Percentiles rank a stretch among this genome's conserved stretches.
These are phyloP conservation scores for Candida sanyiensis DNA, from an alignment of 805 yeast genomes.

Conservation along the genomic window DNA sequence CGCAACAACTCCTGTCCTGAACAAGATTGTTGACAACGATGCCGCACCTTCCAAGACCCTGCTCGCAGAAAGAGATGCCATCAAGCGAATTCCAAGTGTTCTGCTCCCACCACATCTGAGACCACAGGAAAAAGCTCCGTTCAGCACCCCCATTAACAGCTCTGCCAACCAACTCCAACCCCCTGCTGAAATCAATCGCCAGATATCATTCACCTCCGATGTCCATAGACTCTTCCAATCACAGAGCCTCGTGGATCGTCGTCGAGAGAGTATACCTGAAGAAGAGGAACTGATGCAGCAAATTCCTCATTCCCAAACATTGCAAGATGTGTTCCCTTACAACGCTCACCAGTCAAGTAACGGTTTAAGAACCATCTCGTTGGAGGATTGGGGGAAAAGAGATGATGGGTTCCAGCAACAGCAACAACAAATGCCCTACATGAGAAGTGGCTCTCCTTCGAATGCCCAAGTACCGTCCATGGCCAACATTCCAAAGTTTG, in stretches of 20 bases:
- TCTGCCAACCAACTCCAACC: constrained; percentile 1
- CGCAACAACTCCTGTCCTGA: constrained; percentile 13
- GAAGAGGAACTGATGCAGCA: constrained; percentile 15
- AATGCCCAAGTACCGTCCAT: no score
- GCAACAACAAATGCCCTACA: no score
- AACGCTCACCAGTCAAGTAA: not conserved
- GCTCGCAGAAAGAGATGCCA: constrained; percentile 22
- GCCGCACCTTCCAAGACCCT: constrained; percentile 13
- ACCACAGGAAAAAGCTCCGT: constrained; percentile 14
- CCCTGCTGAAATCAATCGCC: not conserved
- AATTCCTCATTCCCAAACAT: constrained; percentile 21
- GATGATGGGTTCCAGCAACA: constrained; percentile 12
- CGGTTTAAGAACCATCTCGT: constrained; percentile 19
- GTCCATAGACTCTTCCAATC: not conserved
- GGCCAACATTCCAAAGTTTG: not conserved
- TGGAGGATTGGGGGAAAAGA: constrained; percentile 20
- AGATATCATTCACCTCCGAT: not conserved
- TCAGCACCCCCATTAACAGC: not conserved
- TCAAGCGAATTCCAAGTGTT: constrained; percentile 24
- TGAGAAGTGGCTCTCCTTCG: no score
- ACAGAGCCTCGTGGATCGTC: constrained; percentile 3
- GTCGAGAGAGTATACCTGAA: constrained; percentile 11
- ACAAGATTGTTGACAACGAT: constrained; percentile 5
- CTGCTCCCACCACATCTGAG: constrained; percentile 25
- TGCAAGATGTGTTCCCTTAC: constrained; percentile 15